Evolutionary conservation across 1,139 yeast genomes (phyloP), one percentile per base, ranked within the genome.

Genomic region (Candida tropicalis): DNA sequence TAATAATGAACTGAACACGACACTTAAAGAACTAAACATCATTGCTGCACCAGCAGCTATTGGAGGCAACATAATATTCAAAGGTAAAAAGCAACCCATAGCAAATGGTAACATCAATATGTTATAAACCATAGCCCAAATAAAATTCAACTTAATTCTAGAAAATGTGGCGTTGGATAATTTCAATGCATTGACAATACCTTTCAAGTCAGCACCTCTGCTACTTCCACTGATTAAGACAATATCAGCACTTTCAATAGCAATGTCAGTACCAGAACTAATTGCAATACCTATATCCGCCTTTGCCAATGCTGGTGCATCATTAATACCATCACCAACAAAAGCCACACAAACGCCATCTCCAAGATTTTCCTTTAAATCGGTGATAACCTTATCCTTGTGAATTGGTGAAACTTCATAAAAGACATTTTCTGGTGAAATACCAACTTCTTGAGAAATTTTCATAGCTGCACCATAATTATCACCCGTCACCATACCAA

Each of bases 281-380:
- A 93, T 81, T 6, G 98, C 95, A 58, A 95, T 82, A 16, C 99
- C 99, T 15, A 93, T 68, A 52, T 90, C 88, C 0, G 97, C 88
- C 47, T 84, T 79, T 0, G 90, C 96, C 48, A 93, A 73, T 0
- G 98, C 98, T 0, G 98, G 97, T 0, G 98, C 95, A 63, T 93
- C 99, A 60, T 89, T 89, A 54, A 89, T 86, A 45, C 99, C 99
- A 64, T 93, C 99, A 25, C 99, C 99, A 26, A 93, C 84, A 73
- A 95, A 90, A 2, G 93, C 95, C 31, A 90, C 84, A 3, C 68
- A 65, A 4, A 65, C 69, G 36, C 64, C 60, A 7, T 51, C 50
- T 3, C 73, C 73, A 43, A 65, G 63, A 29, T 67, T 60, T 12
- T 66, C 59, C 54, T 85, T 87, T 47, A 93, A 70, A 35, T 73